These are phyloP conservation scores for Albophoma yamanashiensis DNA, from an alignment of 2,329 filamentous ascomycete species.

Conservation along the genomic window DNA sequence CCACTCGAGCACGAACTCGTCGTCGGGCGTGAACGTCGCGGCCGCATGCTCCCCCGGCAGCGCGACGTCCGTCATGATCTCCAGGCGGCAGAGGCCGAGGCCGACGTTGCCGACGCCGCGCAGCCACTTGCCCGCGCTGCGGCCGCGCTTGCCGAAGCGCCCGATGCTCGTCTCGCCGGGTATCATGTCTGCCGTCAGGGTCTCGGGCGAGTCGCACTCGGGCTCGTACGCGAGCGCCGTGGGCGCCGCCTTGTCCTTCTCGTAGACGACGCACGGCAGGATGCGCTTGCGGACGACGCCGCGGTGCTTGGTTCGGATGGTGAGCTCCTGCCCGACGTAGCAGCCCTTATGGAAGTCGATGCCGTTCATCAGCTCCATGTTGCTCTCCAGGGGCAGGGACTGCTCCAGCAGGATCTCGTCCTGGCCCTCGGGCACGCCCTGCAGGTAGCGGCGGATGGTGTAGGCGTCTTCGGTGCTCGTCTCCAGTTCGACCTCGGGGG, in stretches of 20 bases:
- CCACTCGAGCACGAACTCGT: conserved; percentile 52
- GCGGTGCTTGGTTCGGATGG: conserved; percentile 87
- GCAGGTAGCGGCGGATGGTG: conserved; percentile 63
- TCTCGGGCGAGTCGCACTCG: conserved; percentile 13
- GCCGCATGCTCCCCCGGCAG: conserved; percentile 58
- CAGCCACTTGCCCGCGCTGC: conserved; percentile 74
- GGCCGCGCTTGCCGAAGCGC: conserved; percentile 44
- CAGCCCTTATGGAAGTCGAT: conserved; percentile 95
- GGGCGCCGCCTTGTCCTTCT: conserved; percentile 26
- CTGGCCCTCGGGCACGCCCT: conserved; percentile 79
- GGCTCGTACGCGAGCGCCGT: conserved; percentile 36
- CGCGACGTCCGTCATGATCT: conserved; percentile 76
- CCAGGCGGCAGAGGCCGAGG: conserved; percentile 74
- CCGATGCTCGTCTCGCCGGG: conserved; percentile 38
- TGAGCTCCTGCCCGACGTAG: conserved; percentile 94
- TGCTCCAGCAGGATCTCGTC: conserved; percentile 60
- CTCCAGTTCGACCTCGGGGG: conserved; percentile 29
- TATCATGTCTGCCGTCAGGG: conserved; percentile 22
- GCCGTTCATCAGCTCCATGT: conserved; percentile 75
- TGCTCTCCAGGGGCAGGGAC: conserved; percentile 77
- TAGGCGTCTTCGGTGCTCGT: conserved; percentile 51
- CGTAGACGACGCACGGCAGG: conserved; percentile 68
- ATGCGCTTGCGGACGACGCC: conserved; percentile 89
- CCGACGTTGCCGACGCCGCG: conserved; percentile 75
- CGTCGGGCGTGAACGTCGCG: conserved; percentile 48